phyloP scores from a whole-genome alignment of 2,329 filamentous ascomycete genomes.

The Aspergillus costaricaensis region DNA sequence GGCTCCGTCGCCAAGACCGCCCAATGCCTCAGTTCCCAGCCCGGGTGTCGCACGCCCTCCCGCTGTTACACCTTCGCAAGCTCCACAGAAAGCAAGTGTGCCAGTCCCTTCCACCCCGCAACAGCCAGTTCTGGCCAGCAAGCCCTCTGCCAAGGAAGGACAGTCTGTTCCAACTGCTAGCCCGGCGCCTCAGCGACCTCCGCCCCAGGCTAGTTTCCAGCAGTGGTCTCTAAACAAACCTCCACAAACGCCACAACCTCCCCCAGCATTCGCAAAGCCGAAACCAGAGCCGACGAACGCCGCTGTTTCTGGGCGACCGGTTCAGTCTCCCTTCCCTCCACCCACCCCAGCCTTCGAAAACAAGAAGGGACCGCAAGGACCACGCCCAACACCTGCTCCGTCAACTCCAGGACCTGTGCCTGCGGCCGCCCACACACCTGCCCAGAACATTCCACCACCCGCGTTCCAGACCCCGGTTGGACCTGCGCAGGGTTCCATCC shows the following conservation, averaged over 20 bases:
- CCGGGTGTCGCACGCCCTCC: conserved; percentile 18
- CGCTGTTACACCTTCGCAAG: conserved; percentile 29
- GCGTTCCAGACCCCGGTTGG: conserved; percentile 33
- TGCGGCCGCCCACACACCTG: conserved; percentile 25
- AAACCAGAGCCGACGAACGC: conserved; percentile 20
- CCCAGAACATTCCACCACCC: conserved; percentile 24
- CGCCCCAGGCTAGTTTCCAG: conserved; percentile 37
- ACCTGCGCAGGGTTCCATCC: conserved; percentile 25
- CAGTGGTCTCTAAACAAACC: conserved; percentile 40
- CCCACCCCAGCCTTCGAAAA: conserved; percentile 19
- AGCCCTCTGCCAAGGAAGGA: conserved; percentile 20
- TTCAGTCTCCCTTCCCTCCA: conserved; percentile 23
- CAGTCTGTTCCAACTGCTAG: conserved; percentile 18
- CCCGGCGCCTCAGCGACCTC: conserved; percentile 23
- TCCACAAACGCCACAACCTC: conserved; percentile 34
- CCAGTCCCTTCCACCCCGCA: conserved; percentile 19
- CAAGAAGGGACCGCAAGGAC: conserved; percentile 18
- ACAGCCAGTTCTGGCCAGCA: conserved; percentile 15
- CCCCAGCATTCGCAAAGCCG: conserved; percentile 22
- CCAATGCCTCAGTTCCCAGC: conserved; percentile 23
- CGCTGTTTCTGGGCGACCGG: conserved; percentile 21
- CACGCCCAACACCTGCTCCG: conserved; percentile 26
- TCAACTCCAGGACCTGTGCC: conserved; percentile 30
- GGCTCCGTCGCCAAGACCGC: conserved; percentile 17
- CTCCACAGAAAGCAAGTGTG: conserved; percentile 23